These are phyloP conservation scores for Zasmidium angulare DNA, from an alignment of 2,329 filamentous ascomycete species.

Conservation along the genomic window DNA sequence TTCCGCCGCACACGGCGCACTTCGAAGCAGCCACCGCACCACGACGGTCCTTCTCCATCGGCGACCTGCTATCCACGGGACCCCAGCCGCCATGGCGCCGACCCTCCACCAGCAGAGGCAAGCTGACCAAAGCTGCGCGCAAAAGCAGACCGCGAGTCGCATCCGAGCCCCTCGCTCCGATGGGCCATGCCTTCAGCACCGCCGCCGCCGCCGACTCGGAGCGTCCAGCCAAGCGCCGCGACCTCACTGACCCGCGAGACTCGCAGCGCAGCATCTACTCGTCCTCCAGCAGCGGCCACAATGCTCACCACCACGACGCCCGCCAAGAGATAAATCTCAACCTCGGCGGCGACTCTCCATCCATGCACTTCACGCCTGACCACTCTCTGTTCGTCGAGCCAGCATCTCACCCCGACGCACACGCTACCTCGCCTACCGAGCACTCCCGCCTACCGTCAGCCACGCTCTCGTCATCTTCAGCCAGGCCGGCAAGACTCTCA, in stretches of 20 bases:
- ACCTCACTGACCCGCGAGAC: conserved; percentile 31
- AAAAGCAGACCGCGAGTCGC: conserved; percentile 25
- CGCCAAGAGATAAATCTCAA: conserved; percentile 26
- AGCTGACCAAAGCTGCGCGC: conserved; percentile 29
- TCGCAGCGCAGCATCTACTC: conserved; percentile 29
- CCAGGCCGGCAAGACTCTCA: conserved; percentile 47
- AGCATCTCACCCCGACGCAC: conserved; percentile 9
- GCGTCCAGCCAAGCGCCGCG: conserved; percentile 38
- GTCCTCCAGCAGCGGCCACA: conserved; percentile 22
- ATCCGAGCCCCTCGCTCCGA: conserved; percentile 36
- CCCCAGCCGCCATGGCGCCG: conserved; percentile 40
- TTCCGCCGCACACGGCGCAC: conserved; percentile 19
- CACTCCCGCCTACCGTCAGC: conserved; percentile 20
- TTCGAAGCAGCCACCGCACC: conserved; percentile 34
- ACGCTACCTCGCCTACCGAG: conserved; percentile 16
- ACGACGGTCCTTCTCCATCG: conserved; percentile 53
- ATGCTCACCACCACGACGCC: conserved; percentile 10
- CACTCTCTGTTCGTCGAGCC: conserved; percentile 14
- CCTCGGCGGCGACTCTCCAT: conserved; percentile 19
- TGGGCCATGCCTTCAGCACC: conserved; percentile 40
- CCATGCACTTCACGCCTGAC: conserved; percentile 16
- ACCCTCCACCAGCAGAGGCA: conserved; percentile 38
- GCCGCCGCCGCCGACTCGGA: conserved; percentile 37
- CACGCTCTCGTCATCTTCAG: conserved; percentile 11
- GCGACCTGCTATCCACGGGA: conserved; percentile 43